Base-by-base conservation (phyloP, 768 basidiomycete genomes). In the Rhodocollybia butyracea region DNA sequence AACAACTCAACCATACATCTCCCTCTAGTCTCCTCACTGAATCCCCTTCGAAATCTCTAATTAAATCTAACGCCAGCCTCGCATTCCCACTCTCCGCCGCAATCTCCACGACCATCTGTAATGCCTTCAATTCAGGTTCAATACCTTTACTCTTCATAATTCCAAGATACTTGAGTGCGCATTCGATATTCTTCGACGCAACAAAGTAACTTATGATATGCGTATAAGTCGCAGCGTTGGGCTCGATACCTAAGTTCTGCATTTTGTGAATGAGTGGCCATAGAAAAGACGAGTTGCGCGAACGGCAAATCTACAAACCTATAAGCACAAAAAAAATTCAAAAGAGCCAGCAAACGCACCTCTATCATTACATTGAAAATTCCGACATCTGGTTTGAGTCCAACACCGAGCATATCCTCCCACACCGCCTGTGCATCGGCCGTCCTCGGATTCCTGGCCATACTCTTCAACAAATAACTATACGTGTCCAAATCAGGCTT, bases 21-120 rank as follows among this genome's bases (percentile, higher is more conserved):
- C 72, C 68, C 3, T 78, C 77, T 27, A 93, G 63, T 59, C 74
- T 76, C 32, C 85, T 78, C 27, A 78, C 68, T 3, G 83, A 79
- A 5, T 72, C 63, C 36, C 68, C 61, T 61, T 94, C 91, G 51
- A 81, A 89, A 57, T 77, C 71, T 3, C 73, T 68, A 0, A 85
- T 84, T 13, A 94, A 64, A 51, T 93, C 91, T 45, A 91, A 67
- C 2, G 91, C 91, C 24, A 94, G 75, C 47, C 83, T 78, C 1
- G 89, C 77, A 55, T 78, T 72, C 21, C 82, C 81, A 46, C 73
- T 67, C 0, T 76, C 64, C 4, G 87, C 80, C 3, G 84, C 83
- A 26, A 83, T 64, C 8, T 65, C 62, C 46, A 92, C 76, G 41
- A 90, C 67, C 10, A 66, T 70, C 57, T 84, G 78, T 0, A 78